A percentile compares a stretch with the other conserved stretches of the same genome.
Evolutionary conservation across 1,139 yeast species (phyloP).

Genomic region (Suhomyces atakaporum): DNA sequence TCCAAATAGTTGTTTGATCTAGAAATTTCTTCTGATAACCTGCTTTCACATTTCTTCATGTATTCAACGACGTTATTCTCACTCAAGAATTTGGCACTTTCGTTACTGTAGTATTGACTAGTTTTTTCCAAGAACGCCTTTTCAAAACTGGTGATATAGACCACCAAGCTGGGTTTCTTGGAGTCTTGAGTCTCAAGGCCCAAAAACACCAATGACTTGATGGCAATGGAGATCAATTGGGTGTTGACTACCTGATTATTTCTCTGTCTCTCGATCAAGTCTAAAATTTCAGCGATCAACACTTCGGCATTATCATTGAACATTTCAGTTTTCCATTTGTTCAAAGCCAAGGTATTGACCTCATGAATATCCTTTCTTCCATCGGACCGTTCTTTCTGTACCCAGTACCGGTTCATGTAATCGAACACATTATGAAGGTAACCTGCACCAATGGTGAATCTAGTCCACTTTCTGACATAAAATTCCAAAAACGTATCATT

Average conservation of each 20-base stretch:
- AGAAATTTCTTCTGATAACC: slow-evolving; percentile 80
- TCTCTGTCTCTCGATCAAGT: slow-evolving; percentile 75
- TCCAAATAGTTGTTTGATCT: slow-evolving; percentile 80
- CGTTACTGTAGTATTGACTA: slow-evolving; percentile 67
- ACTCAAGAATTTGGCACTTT: slow-evolving; percentile 65
- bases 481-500: slow-evolving; percentile 77
- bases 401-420: slow-evolving; percentile 97
- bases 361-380: slow-evolving; percentile 92
- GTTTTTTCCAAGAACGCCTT: slow-evolving; percentile 74
- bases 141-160: slow-evolving; percentile 81
- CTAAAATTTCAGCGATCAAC: slow-evolving; percentile 71
- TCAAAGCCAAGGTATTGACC: slow-evolving; percentile 81
- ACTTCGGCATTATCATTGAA: slow-evolving; percentile 64
- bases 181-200: slow-evolving; percentile 81
- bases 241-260: slow-evolving; percentile 76
- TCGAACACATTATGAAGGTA: slow-evolving; percentile 92
- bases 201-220: slow-evolving; percentile 77
- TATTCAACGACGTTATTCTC: slow-evolving; percentile 87
- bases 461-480: slow-evolving; percentile 85
- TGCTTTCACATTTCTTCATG: slow-evolving; percentile 79
- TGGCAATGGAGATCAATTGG: slow-evolving; percentile 67
- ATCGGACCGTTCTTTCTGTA: slow-evolving; percentile 91
- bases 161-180: slow-evolving; percentile 79
- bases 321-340: slow-evolving; percentile 86
- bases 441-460: slow-evolving; percentile 89